Base-by-base conservation (phyloP, 495 filamentous ascomycete genomes). In the Hyaloscypha finlandica region DNA sequence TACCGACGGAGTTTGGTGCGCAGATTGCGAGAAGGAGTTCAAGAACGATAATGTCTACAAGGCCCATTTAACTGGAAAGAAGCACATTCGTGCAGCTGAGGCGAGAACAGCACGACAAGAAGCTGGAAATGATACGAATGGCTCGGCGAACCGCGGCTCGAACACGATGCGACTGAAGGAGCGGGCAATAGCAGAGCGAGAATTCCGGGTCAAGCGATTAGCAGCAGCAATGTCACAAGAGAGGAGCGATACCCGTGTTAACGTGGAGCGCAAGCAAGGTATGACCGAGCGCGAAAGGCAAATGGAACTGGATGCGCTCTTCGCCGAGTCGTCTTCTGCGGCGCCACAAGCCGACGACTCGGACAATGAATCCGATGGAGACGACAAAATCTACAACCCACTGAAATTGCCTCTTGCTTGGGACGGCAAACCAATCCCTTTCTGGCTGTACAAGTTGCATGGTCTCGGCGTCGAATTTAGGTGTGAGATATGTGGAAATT, bases 341-440 rank as follows among this genome's bases (percentile, higher is more conserved):
- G 69, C 69, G 9, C 63, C 67, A 30, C 69, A 72, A 33, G 61
- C 35, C 52, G 73, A 72, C n/a, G 84, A 78, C 2, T 74, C 73
- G 6, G 85, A 84, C 25, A 81, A 81, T 22, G 84, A 80, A 6
- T 88, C 90, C 1, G 85, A 89, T 51, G 86, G 84, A 8, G 92
- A 94, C 25, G 92, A 95, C 65, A 93, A 88, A 69, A 89, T 98
- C 67, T 97, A 97, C 84, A 99, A 99, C 75, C 95, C 95, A 1
- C 84, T 98, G 66, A 99, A 99, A 72, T 82, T 99, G 8, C 95
- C 95, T 6, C 82, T 98, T 20, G 94, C 92, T 5, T 99, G 95
- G 95, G 95, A 99, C 71, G 94, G 96, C 42, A 98, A 98, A 74
- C 95, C 95, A 19, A 99, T 99, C 72, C 95, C 95, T 16, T 98